phyloP scores from a whole-genome alignment of 108 stramenopile genomes.

The Discostella pseudostelligera region DNA sequence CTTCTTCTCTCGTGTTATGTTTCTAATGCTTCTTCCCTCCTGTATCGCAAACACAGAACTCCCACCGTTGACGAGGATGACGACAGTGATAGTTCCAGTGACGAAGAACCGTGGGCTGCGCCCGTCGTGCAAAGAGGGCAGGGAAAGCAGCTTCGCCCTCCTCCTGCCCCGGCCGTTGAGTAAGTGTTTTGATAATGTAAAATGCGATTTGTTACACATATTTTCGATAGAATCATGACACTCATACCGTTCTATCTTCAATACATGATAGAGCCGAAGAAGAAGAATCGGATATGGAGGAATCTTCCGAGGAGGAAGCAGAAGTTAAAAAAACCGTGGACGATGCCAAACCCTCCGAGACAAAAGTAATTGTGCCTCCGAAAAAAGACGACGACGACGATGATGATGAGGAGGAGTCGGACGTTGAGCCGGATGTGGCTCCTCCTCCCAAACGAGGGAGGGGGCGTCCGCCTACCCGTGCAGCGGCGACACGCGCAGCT shows the following conservation, averaged over 20 bases:
- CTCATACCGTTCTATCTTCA: constrained; percentile 20
- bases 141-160: constrained; percentile 63
- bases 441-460: constrained; percentile 39
- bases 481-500: constrained; percentile 34
- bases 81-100: constrained; percentile 53
- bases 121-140: constrained; percentile 37
- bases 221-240: neutral
- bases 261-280: constrained; percentile 34
- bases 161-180: constrained; percentile 18
- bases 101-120: constrained; percentile 44
- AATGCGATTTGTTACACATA: neutral
- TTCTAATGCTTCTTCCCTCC: neutral
- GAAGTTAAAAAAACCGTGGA: neutral
- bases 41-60: constrained; percentile 4
- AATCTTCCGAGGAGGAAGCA: constrained; percentile 30
- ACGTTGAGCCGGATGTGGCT: constrained; percentile 28
- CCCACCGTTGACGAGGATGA: constrained; percentile 38
- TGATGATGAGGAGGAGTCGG: constrained; percentile 35
- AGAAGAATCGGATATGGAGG: constrained; percentile 37
- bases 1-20: neutral
- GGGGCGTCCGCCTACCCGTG: constrained; percentile 34
- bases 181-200: neutral
- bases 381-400: constrained; percentile 8
- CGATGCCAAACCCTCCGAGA: constrained; percentile 22
- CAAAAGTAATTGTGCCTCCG: constrained; percentile 29